Evolutionary conservation across 2,329 filamentous ascomycete species (phyloP), one percentile per base, ranked within the genome.

Genomic region (Stachybotrys elegans): DNA sequence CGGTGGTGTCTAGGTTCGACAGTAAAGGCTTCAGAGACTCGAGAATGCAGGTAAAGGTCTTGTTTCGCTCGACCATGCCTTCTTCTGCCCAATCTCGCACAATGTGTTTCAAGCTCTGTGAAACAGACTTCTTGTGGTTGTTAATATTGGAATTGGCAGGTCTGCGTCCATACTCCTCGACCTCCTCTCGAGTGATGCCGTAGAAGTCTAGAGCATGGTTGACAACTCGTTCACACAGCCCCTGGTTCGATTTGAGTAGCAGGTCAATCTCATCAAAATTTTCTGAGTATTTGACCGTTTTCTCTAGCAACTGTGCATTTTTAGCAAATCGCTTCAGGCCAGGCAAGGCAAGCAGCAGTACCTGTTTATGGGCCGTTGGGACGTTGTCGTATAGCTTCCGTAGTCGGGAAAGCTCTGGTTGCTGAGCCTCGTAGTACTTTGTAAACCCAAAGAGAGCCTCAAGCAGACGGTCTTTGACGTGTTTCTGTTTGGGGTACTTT

Each of bases 51-150:
- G 59, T 53, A 40, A 73, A 73, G 0, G 66, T 63, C 0, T 64
- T 62, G 0, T 68, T 54, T 2, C 76, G 63, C 48, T 81, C 76
- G 29, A 65, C 57, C 0, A 50, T 46, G 1, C 76, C 77, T 13
- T 72, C 67, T 0, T 57, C 59, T 0, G 76, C 69, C 77, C 77
- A 81, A 52, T 81, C 78, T 5, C 77, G 66, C 3, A 80, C 74
- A 45, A 72, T 74, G 50, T 81, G 77, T 53, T 80, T 81, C 42
- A 81, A 52, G 0, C 74, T 67, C 50, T 81, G 78, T 0, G 68
- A 66, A 1, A 78, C 67, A 25, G 72, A 71, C 2, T 71, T 63
- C 5, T 66, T 68, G 19, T 80, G 76, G 1, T 68, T 66, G 0
- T 55, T 50, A 17, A 59, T 62, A 2, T 67, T 66, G 0, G 61